A percentile compares a stretch with the other conserved stretches of the same genome.
phyloP scores from a whole-genome alignment of 768 basidiomycete species.

The Boletus rubroflammeus region DNA sequence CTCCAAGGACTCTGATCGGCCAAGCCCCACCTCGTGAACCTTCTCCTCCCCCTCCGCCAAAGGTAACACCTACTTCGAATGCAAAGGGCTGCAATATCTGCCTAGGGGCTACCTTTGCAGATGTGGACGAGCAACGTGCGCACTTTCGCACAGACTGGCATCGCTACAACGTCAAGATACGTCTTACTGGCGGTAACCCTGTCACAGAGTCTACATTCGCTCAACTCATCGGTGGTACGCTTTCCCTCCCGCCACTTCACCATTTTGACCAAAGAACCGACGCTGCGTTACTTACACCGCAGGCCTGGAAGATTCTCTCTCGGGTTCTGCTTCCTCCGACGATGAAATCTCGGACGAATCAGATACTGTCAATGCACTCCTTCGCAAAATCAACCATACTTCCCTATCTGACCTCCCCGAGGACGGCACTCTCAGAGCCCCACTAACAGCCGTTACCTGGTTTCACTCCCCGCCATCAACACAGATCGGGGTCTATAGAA shows the following conservation, averaged over 20 bases:
- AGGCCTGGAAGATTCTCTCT: constrained; percentile 85
- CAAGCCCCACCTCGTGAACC: constrained; percentile 32
- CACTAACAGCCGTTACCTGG: constrained; percentile 78
- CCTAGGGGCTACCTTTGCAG: constrained; percentile 60
- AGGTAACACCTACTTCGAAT: constrained; percentile 25
- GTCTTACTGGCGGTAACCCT: constrained; percentile 56
- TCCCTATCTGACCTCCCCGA: constrained; percentile 48
- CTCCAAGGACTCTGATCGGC: constrained; percentile 58
- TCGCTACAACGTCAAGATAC: constrained; percentile 91
- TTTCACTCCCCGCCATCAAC: constrained; percentile 85
- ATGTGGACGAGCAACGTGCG: constrained; percentile 75
- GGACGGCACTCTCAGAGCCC: constrained; percentile 33
- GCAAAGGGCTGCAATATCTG: constrained; percentile 70
- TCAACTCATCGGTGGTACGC: constrained; percentile 75
- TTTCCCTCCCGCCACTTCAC: neutral
- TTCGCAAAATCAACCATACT: constrained; percentile 54
- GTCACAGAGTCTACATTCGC: constrained; percentile 72
- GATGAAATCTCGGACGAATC: constrained; percentile 55
- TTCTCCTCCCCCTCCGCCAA: constrained; percentile 31
- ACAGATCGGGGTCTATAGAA: constrained; percentile 85
- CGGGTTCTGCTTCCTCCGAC: constrained; percentile 81
- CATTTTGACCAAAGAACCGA: neutral
- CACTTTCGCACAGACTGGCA: constrained; percentile 98
- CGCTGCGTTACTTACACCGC: neutral
- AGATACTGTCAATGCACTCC: constrained; percentile 62